Evolutionary conservation across 352 stramenopile genomes (phyloP), one percentile per base, ranked within the genome.

Genomic region (Phytopythium cucurbitacearum): DNA sequence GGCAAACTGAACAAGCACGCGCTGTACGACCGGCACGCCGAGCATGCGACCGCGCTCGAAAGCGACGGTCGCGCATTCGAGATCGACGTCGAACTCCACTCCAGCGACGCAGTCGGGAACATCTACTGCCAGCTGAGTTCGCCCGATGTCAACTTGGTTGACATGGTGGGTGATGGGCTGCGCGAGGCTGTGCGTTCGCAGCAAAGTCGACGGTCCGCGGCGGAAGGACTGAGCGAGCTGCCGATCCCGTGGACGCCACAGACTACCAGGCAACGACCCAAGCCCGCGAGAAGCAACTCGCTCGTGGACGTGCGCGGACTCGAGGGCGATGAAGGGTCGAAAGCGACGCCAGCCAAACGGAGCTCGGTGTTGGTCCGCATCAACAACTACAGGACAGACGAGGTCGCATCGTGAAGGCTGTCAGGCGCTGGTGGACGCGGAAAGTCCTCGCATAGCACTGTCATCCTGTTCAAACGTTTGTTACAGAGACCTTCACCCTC

Each of bases 121-220:
- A 76, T 89, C 40, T 89, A 85, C 60, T 60, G 71, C 21, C 80
- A 91, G 56, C 48, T 84, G 7, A 63, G 58, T 7, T 42, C 44
- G 5, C 68, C 72, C 10, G 72, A 91, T 21, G 21, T 51, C n/a
- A 52, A 57, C 35, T 40, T 89, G 10, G 65, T 66, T 3, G 51
- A 59, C 6, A 67, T 82, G 48, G 59, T 83, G 11, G 48, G 56
- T 28, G 45, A 21, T 7, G 45, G 7, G 1, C 4, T 32, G 33
- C 5, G 33, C 33, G 3, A 34, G 43, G 16, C 34, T 33, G 1
- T 36, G 48, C 1, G 16, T n/a, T 34, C 1, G 48, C 5, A 15
- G 37, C 2, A 34, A 16, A 34, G 8, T 3, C 8, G 12, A 37
- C 15, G 48, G 36, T 5, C 48, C 13, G 21, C 21, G 21, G 21